phyloP scores from a whole-genome alignment of 148 eudicot genomes.

The Dysphania ambrosioides region DNA sequence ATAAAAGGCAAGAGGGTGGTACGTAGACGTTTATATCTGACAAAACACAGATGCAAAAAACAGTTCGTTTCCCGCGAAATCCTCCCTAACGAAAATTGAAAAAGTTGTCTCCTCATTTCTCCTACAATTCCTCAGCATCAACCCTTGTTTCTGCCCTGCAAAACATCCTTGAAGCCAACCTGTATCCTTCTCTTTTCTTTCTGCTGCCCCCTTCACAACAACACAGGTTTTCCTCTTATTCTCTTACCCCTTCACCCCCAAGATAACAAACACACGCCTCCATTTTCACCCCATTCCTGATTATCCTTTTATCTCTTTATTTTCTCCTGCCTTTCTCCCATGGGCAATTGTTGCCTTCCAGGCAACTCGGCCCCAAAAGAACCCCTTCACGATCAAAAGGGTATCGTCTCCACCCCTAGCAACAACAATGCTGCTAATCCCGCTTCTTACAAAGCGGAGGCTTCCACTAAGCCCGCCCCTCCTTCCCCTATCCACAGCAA shows the following conservation, averaged over 20 bases:
- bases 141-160: not conserved
- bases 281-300: not conserved
- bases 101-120: constrained; percentile 7
- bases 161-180: constrained; percentile 12
- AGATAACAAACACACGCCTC: not conserved
- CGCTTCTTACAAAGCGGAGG: constrained; percentile 23
- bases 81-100: constrained; percentile 29
- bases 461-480: constrained; percentile 33
- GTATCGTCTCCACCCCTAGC: constrained; percentile 5
- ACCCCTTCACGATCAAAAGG: constrained; percentile 16
- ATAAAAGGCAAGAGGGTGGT: not conserved
- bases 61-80: constrained; percentile 41
- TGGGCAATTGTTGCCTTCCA: constrained; percentile 60
- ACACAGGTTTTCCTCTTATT: constrained; percentile 2
- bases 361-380: constrained; percentile 24
- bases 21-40: not conserved
- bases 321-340: constrained; percentile 24
- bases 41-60: constrained; percentile 5
- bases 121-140: constrained; percentile 54
- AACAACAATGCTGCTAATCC: constrained; percentile 1
- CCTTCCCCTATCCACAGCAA: constrained; percentile 31
- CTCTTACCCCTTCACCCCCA: constrained; percentile 16
- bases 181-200: constrained; percentile 12
- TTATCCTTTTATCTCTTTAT: not conserved
- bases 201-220: constrained; percentile 18